A percentile compares a stretch with the other conserved stretches of the same genome.
Conservation (phyloP, 768 basidiomycete species). For the Leccinum fibrillosum region DNA sequence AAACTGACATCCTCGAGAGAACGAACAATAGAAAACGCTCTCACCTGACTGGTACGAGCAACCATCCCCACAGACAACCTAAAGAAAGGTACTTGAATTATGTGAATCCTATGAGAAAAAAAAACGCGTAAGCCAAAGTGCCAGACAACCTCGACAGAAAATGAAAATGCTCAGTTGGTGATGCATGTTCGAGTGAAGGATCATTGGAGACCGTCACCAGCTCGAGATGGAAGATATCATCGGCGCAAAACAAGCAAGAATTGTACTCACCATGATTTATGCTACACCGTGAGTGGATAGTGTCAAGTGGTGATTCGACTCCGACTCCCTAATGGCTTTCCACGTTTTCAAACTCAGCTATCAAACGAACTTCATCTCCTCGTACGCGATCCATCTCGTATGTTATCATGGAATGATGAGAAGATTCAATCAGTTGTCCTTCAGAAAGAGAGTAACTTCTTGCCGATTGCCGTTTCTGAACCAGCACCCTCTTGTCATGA, state of each 20-base stretch:
- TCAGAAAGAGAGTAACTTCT: no score
- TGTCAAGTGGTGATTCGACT: not conserved
- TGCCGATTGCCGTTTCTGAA: no score
- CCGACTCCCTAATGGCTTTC: not conserved
- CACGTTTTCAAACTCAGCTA: not conserved
- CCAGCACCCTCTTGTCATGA: no score
- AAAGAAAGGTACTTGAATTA: not conserved
- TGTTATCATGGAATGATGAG: no score
- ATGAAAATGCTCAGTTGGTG: slow-evolving; percentile 44
- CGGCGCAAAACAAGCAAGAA: slow-evolving; percentile 24
- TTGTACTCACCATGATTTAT: slow-evolving; percentile 30
- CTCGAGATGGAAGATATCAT: slow-evolving; percentile 75
- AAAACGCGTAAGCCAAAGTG: slow-evolving; percentile 2
- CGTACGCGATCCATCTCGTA: no score
- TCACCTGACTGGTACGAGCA: slow-evolving; percentile 2
- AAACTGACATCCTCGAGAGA: slow-evolving; percentile 45
- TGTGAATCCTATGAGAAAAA: not conserved
- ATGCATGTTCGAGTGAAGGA: slow-evolving; percentile 78
- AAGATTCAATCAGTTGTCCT: no score
- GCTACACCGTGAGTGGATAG: not conserved
- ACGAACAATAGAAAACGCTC: not conserved
- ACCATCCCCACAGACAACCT: not conserved
- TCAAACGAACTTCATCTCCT: no score
- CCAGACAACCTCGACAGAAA: slow-evolving; percentile 21
- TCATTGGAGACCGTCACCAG: slow-evolving; percentile 68